Conservation (phyloP, 2,329 filamentous ascomycete genomes). For the Grosmannia clavigera region DNA sequence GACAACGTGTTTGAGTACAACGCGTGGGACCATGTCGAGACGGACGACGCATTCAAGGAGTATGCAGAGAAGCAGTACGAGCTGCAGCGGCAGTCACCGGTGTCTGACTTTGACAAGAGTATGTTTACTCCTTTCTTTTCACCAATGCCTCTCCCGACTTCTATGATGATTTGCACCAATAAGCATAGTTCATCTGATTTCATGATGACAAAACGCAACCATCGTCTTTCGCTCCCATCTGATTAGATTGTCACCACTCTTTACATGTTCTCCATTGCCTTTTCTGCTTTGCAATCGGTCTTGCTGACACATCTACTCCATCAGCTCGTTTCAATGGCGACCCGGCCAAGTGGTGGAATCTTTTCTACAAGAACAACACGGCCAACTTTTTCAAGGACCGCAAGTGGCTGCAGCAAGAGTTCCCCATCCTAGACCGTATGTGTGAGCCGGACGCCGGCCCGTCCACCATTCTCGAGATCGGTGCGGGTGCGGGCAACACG, state of each 20-base stretch:
- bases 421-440: conserved; percentile 71
- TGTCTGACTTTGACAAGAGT: conserved; percentile 87
- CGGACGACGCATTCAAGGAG: conserved; percentile 75
- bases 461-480: conserved; percentile 72
- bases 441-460: conserved; percentile 58
- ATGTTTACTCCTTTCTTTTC: conserved; percentile 22
- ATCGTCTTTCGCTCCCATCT: conserved; percentile 67
- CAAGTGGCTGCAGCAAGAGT: conserved; percentile 95
- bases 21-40: conserved; percentile 96
- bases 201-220: conserved; percentile 48
- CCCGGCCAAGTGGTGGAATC: conserved; percentile 94
- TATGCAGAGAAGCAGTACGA: conserved; percentile 77
- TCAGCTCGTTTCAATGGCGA: conserved; percentile 73
- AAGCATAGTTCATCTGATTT: conserved; percentile 64
- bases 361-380: conserved; percentile 96
- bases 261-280: conserved; percentile 6
- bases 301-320: conserved; percentile 1
- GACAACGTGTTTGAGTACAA: conserved; percentile 96
- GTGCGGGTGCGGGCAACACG: conserved; percentile 91
- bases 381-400: conserved; percentile 98
- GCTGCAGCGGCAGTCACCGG: conserved; percentile 73
- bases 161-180: conserved; percentile 34
- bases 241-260: conserved; percentile 24
- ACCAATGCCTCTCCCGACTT: conserved; percentile 9
- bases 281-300: neutral